phyloP scores from a whole-genome alignment of 257 asterid species.

The Knoxia roxburghii region DNA sequence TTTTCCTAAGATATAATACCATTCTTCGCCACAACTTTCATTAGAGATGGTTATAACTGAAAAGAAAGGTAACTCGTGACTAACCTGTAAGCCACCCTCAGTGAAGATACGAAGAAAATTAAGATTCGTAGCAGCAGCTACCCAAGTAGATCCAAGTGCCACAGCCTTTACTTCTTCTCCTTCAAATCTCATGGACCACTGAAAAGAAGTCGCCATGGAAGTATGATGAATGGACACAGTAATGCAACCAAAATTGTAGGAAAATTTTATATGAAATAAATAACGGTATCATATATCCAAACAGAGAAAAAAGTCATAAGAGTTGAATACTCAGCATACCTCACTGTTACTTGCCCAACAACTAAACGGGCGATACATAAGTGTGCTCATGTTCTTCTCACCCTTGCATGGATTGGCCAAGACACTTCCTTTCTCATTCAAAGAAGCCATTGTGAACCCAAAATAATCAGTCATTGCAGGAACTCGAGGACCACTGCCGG shows the following conservation, averaged over 20 bases:
- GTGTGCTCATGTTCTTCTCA: constrained; percentile 91
- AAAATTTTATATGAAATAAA: background rate
- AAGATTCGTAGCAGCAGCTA: constrained; percentile 88
- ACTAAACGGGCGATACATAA: constrained; percentile 90
- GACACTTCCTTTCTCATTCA: constrained; percentile 77
- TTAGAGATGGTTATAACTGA: no score
- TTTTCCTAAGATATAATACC: background rate
- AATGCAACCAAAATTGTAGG: constrained; percentile 5
- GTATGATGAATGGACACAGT: constrained; percentile 16
- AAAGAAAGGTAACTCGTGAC: constrained; percentile 9
- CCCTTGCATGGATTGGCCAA: constrained; percentile 98
- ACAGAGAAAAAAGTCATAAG: background rate
- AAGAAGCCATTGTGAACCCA: constrained; percentile 95
- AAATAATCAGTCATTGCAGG: constrained; percentile 96
- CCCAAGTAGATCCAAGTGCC: constrained; percentile 86
- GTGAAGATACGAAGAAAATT: constrained; percentile 87
- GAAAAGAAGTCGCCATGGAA: constrained; percentile 29
- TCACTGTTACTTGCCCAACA: constrained; percentile 97
- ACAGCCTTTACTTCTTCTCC: constrained; percentile 93
- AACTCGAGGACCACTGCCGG: constrained; percentile 89
- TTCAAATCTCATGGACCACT: constrained; percentile 99
- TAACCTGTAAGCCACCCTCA: constrained; percentile 89
- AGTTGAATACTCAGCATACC: constrained; percentile 31
- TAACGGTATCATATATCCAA: background rate
- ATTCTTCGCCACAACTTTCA: background rate